Evolutionary conservation across 2,329 filamentous ascomycete species (phyloP), one percentile per base, ranked within the genome.

Genomic region (Penicillium sp.): DNA sequence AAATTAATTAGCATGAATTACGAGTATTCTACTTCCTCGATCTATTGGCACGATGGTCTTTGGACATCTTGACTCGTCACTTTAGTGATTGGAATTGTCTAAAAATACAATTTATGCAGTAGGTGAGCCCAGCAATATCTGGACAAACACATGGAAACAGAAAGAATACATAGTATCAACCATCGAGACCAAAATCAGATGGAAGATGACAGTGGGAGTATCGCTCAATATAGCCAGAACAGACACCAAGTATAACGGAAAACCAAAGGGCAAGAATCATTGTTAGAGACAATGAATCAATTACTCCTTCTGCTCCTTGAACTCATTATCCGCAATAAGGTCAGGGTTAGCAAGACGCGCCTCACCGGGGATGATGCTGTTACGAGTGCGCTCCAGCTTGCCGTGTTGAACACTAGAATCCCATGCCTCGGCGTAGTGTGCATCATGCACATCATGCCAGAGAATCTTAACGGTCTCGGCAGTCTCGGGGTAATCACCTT

Each of bases 391-490:
- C 37, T 74, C 70, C 59, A 81, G 61, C 53, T 74, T 70, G 53
- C 74, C 77, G 58, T 81, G 79, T 7, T 70, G 63, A 46, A 80
- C 77, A 27, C 63, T 70, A n/a, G 68, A 65, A 11, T 78, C 76
- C 79, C 79, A 81, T 5, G 64, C 54, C 55, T 72, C 63, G 8
- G 79, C 78, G 57, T 67, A 73, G 37, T 71, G 69, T 27, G 77
- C 76, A 65, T 80, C 76, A 49, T 78, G 71, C 31, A 79, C 44
- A 65, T 81, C 76, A 16, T 70, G 72, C 79, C 79, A 81, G 54
- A 76, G 71, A 37, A 81, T 72, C 64, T 77, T 77, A 29, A 81
- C 74, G n/a, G 71, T 58, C 11, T 70, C 61, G 13, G 66, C 60
- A n/a, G 62, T 53, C 51, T 72, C 49, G 2, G 68, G 65, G 42